Evolutionary conservation across 768 basidiomycete species (phyloP).

Genomic region (Dentipellis fragilis): DNA sequence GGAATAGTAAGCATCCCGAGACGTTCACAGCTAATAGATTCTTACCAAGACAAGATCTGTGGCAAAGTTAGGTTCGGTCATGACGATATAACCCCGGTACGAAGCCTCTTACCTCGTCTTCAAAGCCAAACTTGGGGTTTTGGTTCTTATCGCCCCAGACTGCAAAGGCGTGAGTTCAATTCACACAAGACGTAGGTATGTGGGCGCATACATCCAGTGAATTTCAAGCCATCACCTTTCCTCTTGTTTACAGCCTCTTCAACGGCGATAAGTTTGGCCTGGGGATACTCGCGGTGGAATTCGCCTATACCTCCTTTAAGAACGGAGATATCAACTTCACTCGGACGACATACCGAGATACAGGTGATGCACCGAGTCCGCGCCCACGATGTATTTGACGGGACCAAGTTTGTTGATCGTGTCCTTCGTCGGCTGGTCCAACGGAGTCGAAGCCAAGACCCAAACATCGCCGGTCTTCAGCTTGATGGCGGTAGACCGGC

Average conservation of each 20-base stretch:
- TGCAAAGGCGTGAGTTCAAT: slow-evolving; percentile 1
- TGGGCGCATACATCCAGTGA: slow-evolving; percentile 51
- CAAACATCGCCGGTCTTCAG: slow-evolving; percentile 63
- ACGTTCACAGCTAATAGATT: no score
- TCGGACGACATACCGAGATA: slow-evolving; percentile 35
- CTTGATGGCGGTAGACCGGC: slow-evolving; percentile 73
- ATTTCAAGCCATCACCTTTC: slow-evolving; percentile 37
- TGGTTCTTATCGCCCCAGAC: slow-evolving; percentile 25
- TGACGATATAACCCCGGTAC: no score
- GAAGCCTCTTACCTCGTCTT: slow-evolving; percentile 41
- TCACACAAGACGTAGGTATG: not conserved
- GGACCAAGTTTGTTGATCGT: slow-evolving; percentile 56
- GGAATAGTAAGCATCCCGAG: no score
- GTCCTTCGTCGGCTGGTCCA: slow-evolving; percentile 52
- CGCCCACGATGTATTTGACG: slow-evolving; percentile 57
- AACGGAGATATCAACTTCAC: slow-evolving; percentile 17
- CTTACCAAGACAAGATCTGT: no score
- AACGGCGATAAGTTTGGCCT: slow-evolving; percentile 64
- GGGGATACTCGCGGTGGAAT: slow-evolving; percentile 60
- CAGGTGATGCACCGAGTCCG: slow-evolving; percentile 49
- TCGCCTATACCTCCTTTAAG: slow-evolving; percentile 28
- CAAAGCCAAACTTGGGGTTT: slow-evolving; percentile 65
- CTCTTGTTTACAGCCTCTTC: slow-evolving; percentile 41
- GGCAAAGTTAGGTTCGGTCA: not conserved
- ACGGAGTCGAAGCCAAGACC: slow-evolving; percentile 73